Evolutionary conservation across 164 flowering plant species (phyloP).

Genomic region (Vitis rotundifolia): DNA sequence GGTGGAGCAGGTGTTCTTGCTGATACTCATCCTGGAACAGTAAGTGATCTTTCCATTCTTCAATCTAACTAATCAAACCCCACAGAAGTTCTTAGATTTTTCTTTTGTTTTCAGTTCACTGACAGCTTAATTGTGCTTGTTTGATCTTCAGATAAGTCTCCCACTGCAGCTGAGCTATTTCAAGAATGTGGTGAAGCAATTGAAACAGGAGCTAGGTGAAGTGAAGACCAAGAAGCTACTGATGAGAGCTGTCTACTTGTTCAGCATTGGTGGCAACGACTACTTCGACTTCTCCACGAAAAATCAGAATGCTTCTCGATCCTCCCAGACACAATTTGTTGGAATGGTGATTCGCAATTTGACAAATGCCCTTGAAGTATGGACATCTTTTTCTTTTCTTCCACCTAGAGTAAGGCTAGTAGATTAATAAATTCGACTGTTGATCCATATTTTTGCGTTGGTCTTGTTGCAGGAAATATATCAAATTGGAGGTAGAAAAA

Average conservation of each 20-base stretch:
- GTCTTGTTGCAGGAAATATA: constrained; percentile 19
- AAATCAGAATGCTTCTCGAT: neutral
- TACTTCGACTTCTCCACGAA: neutral
- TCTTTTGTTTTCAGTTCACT: too few species aligned
- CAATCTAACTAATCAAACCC: too few species aligned
- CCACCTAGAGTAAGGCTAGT: too few species aligned
- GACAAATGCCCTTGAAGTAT: constrained; percentile 9
- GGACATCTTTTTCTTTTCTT: neutral
- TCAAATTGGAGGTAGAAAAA: constrained; percentile 27
- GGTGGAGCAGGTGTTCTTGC: constrained; percentile 28
- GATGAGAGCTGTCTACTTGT: constrained; percentile 20
- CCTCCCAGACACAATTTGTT: constrained; percentile 10
- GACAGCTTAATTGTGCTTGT: too few species aligned
- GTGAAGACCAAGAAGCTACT: constrained; percentile 15
- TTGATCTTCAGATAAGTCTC: constrained; percentile 8
- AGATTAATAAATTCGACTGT: too few species aligned
- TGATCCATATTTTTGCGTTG: too few species aligned
- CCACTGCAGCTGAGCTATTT: constrained; percentile 22
- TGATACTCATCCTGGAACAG: constrained; percentile 19
- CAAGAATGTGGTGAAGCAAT: constrained; percentile 5
- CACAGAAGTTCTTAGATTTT: too few species aligned
- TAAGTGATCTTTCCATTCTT: neutral
- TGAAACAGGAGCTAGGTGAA: constrained; percentile 15
- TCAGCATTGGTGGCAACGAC: constrained; percentile 27
- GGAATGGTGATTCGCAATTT: constrained; percentile 18